Conservation (phyloP, 2,329 filamentous ascomycete genomes). For the Ceratocystiopsis minuta region DNA sequence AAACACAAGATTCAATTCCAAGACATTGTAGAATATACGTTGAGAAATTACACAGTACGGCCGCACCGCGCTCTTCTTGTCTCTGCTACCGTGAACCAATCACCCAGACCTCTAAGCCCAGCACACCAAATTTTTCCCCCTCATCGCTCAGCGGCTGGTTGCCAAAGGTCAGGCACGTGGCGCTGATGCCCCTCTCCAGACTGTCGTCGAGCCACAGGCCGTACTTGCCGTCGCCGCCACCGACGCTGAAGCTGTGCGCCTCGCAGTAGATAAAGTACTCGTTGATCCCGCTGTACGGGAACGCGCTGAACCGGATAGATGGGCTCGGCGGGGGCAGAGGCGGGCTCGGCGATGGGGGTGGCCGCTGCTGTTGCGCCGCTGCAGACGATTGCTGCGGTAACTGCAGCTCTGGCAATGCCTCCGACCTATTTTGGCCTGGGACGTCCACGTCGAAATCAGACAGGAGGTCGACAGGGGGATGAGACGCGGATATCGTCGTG, state of each 20-base stretch:
- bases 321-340: constrained; percentile 39
- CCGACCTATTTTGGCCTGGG: too few relatives aligned
- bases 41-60: too few relatives aligned
- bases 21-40: too few relatives aligned
- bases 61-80: too few relatives aligned
- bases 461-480: constrained; percentile 11
- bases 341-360: constrained; percentile 5
- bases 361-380: constrained; percentile 1
- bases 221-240: constrained; percentile 76
- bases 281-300: constrained; percentile 88
- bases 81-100: constrained; percentile 34
- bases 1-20: too few relatives aligned
- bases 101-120: constrained; percentile 89
- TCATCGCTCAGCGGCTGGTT: constrained; percentile 90
- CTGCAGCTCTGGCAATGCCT: not conserved
- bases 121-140: constrained; percentile 75
- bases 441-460: too few relatives aligned
- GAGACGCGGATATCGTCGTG: constrained; percentile 19
- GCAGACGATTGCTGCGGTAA: not conserved
- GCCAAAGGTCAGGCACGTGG: constrained; percentile 75
- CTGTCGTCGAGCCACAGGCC: constrained; percentile 84
- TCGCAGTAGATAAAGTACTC: constrained; percentile 96
- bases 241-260: constrained; percentile 64
- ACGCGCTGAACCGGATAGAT: constrained; percentile 85
- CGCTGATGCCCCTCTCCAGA: constrained; percentile 69